Base-by-base conservation (phyloP, 768 basidiomycete genomes). In the Strobilomyces dryophilus region DNA sequence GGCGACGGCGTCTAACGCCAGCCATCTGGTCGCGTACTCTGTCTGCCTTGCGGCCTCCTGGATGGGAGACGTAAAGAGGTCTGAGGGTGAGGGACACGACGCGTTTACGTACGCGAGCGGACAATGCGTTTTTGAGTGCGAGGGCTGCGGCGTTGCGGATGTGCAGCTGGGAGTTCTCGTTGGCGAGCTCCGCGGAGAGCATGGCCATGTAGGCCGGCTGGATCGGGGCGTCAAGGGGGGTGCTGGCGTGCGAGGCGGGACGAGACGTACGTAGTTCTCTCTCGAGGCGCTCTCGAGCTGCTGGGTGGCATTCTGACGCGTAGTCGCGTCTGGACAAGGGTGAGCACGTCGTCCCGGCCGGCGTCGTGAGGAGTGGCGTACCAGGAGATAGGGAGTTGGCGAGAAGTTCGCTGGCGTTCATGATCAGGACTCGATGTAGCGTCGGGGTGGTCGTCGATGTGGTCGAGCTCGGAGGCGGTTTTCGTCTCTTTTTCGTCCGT, bases 101-200 rank as follows among this genome's bases (percentile, higher is more conserved):
- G 59, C 62, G 55, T 63, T 58, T 63, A 75, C 91, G 72, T 76
- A 98, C 95, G 64, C 92, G 79, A 55, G 95, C 92, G 32, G 87
- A 82, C 53, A 99, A 73, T 55, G 93, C 82, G 71, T 99, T 99
- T 82, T 98, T 99, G 72, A 99, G 77, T 18, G 95, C 95, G 47
- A 99, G 79, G 68, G 92, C 94, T 21, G 97, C 95, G n/a, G 95
- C 94, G 66, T 91, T 95, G 60, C 97, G 80, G 48, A 95, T 82
- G 68, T 92, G 85, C 32, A 84, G 64, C 14, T 79, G 76, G 7
- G 79, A 80, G 41, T 58, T 74, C 67, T 94, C 92, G 61, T 92
- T 87, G 27, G 85, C 83, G 44, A 99, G 81, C 59, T 93, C 91
- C 17, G 81, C 73, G 17, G 90, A 87, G 57, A 99, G 85, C 79